Evolutionary conservation across 495 filamentous ascomycete species (phyloP), one percentile per base, ranked within the genome.

Genomic region (Aspergillus kassunensis): DNA sequence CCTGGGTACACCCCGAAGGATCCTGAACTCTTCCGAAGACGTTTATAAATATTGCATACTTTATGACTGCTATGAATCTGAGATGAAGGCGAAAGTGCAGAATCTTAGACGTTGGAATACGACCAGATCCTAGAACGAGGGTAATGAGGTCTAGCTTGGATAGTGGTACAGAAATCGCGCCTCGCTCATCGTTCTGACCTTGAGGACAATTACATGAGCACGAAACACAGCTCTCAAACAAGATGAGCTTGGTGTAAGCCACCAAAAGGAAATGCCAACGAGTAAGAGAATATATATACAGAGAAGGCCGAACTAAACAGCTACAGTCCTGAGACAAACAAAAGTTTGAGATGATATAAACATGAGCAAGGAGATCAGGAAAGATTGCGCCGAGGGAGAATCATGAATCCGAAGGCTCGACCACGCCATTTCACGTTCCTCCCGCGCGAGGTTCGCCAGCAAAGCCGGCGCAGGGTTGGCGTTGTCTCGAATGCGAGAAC

Each of bases 371-470:
- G 33, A 36, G 43, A 46, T 41, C 10, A 11, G 25, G 34, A 40
- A 49, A 36, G 20, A 44, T 52, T 44, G 49, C 40, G 27, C 40
- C 15, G 40, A 39, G 23, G 37, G 19, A 44, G 30, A 44, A 27
- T 51, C 48, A 43, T 51, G 36, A 51, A 15, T 42, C 48, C 37
- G 20, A 29, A 9, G 44, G 15, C 24, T 49, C 48, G 29, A 51
- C 48, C 35, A 42, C 20, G 39, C 20, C 45, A 37, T 23, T 12
- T 9, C 13, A 20, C 12, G 29, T 31, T 35, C 16, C 29, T 31
- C 49, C 39, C 51, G 52, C 52, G 45, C 47, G 44, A 58, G 51
- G 44, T 62, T 56, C 56, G 43, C 59, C 59, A 52, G 59, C 59
- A 59, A 62, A 58, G 59, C 49, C 51, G 50, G 34, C 47, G 56